Base-by-base conservation (phyloP, 805 yeast genomes). In the Tetrapisispora taiwanensis region DNA sequence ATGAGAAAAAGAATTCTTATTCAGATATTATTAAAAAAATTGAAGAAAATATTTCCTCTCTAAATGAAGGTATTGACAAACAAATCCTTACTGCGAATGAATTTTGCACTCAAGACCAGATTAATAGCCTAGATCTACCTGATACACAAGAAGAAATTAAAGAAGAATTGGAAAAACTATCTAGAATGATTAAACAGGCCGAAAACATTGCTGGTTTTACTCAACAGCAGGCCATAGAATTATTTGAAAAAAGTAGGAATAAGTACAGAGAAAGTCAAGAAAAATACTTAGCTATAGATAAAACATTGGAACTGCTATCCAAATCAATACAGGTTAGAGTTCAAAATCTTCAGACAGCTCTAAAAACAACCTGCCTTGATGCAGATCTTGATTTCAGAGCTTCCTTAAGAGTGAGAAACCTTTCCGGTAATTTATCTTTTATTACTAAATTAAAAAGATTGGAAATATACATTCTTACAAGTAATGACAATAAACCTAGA, bases 401-500 rank as follows among this genome's bases (percentile, higher is more conserved):
- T 35, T 76, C 87, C 0, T 62, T 84, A 49, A 74, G 71, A 38
- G 66, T 75, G 35, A 71, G 97, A 62, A 83, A 84, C 3, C 88
- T 84, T 59, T 70, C 73, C 7, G 97, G 97, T 12, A 69, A 72
- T 41, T 69, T 92, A 36, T 70, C 70, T 14, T 81, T 90, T 58
- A 82, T 81, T 50, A 75, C 73, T 47, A 68, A 62, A 7, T 66
- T 69, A 9, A 69, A 70, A 43, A 67, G 68, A n/a, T 63, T 84
- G 47, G 68, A 72, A 22, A 71, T 84, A 63, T 63, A 72, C 45
- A 85, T 81, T 2, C 73, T 81, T 24, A 81, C 88, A 0, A 74
- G 75, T 47, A 74, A 70, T 41, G 79, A 75, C 46, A 73, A 71
- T 33, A 72, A 72, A 24, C 69, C 75, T 28, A 71, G 95, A 52